A percentile compares a stretch with the other conserved stretches of the same genome.
These are phyloP conservation scores for Balansia obtecta DNA, from an alignment of 2,329 filamentous ascomycete genomes.

Conservation along the genomic window DNA sequence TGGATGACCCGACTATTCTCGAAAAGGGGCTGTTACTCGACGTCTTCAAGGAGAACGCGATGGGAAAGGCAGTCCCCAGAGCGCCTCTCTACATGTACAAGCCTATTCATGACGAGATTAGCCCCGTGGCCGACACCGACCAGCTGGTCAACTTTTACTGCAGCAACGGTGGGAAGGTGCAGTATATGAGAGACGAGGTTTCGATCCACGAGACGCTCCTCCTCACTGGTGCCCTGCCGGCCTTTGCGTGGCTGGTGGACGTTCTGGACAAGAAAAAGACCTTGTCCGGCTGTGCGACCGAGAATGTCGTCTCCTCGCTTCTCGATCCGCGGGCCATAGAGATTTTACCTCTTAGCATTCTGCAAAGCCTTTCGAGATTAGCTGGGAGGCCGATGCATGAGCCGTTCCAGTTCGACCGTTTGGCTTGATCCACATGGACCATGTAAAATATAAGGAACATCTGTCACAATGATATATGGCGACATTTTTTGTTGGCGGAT, in stretches of 20 bases:
- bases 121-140: background rate
- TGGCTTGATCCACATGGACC: too few relatives aligned
- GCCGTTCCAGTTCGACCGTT: too few relatives aligned
- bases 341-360: background rate
- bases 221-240: background rate
- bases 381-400: background rate
- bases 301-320: background rate
- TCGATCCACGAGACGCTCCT: background rate
- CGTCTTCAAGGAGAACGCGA: background rate
- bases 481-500: too few relatives aligned
- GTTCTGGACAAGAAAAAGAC: background rate
- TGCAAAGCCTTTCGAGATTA: background rate
- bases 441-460: too few relatives aligned
- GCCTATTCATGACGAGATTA: background rate
- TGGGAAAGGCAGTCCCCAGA: background rate
- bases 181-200: background rate
- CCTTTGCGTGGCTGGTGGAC: background rate
- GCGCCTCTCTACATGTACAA: background rate
- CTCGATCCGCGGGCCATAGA: background rate
- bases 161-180: background rate
- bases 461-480: too few relatives aligned
- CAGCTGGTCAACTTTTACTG: background rate
- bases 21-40: background rate
- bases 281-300: background rate
- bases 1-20: background rate